Evolutionary conservation across 139 green algal species (phyloP), one percentile per base, ranked within the genome.

Genomic region (Asterochloris erici): DNA sequence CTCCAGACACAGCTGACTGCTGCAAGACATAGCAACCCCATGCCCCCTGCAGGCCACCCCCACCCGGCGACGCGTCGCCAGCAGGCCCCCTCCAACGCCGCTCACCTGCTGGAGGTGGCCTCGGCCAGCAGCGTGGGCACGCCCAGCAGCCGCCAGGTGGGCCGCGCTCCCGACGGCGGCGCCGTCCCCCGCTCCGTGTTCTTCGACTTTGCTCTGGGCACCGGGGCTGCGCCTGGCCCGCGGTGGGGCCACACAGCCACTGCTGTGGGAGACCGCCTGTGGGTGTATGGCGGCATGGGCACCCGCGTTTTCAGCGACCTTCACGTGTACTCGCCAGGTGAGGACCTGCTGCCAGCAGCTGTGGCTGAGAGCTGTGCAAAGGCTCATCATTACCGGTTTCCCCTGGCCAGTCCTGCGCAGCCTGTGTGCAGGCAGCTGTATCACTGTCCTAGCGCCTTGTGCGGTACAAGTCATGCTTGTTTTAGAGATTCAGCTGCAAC

Each of bases 241-340:
- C 70, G 84, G 13, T 87, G 84, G 79, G 81, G 84, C 29, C 79
- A 84, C 28, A 73, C 84, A 11, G 75, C 62, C 4, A 68, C 77
- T n/a, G 81, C 79, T 21, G 27, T 87, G 9, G 62, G 74, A 4
- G 74, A 84, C 47, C 64, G 63, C 14, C 62, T 87, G 4, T 82
- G 66, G 21, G 28, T 87, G 14, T 81, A 76, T 27, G 84, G 84
- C 26, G 84, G 84, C 23, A 54, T 82, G 24, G 76, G 84, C 29
- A 24, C 29, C 29, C 60, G 70, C 28, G 29, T 63, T 21, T 77
- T 77, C n/a, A 63, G 64, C 61, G 75, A 82, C n/a, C 23, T 62
- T 6, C 68, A 77, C 11, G 23, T 77, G 14, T 85, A 47, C n/a
- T 14, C 81, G 16, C 13, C 75, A 70, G 82, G 82, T 81, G 73